Conservation (phyloP, 129 eudicot species). For the Saussurea involucrata region DNA sequence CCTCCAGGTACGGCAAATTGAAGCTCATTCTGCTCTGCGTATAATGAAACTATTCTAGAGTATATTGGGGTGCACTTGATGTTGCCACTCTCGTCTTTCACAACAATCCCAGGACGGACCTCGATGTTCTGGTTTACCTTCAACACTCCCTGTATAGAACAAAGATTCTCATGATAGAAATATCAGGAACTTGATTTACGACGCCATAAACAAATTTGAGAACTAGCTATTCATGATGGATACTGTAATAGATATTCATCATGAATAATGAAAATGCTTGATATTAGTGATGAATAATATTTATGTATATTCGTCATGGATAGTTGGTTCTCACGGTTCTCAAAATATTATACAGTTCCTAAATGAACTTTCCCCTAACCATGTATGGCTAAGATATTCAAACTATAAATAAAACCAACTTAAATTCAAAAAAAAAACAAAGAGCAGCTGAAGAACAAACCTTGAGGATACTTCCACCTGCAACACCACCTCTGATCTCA, state of each 20-base stretch:
- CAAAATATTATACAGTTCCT: too few relatives aligned
- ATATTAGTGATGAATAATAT: too few relatives aligned
- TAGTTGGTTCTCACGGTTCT: too few relatives aligned
- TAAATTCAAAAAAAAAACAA: not conserved
- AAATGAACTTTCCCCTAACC: too few relatives aligned
- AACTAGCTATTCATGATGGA: too few relatives aligned
- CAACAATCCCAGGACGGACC: slow-evolving; percentile 96
- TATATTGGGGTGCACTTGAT: slow-evolving; percentile 94
- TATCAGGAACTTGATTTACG: not conserved
- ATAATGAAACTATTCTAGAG: slow-evolving; percentile 90
- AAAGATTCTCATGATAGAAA: not conserved
- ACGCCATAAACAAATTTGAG: not conserved
- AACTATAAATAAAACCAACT: not conserved
- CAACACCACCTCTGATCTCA: slow-evolving; percentile 94
- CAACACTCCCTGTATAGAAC: slow-evolving; percentile 80
- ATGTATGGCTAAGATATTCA: not conserved
- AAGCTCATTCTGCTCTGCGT: slow-evolving; percentile 89
- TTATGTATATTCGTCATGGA: too few relatives aligned
- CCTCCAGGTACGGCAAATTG: slow-evolving; percentile 99
- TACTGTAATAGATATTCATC: not conserved
- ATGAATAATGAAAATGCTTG: too few relatives aligned
- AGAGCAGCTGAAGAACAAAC: slow-evolving; percentile 30
- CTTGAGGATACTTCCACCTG: slow-evolving; percentile 98
- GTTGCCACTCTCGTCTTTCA: slow-evolving; percentile 88
- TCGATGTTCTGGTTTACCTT: slow-evolving; percentile 85